A percentile compares a stretch with the other conserved stretches of the same genome.
Conservation (phyloP, 106 monocot genomes). For the Dactylorhiza incarnata region DNA sequence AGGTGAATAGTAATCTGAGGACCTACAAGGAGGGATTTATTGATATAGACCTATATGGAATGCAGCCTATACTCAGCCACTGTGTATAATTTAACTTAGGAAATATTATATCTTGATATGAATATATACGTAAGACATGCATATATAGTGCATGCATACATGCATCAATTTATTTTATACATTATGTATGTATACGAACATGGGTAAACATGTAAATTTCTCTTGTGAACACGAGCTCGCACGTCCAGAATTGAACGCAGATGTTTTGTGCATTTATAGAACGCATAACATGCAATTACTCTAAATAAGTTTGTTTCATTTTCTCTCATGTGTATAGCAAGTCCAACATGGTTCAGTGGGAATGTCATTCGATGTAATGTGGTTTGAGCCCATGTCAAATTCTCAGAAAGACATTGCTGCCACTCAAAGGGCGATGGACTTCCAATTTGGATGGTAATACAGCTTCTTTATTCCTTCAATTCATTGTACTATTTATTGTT, state of each 20-base stretch:
- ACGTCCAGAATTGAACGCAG: neutral
- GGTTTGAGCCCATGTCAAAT: conserved; percentile 68
- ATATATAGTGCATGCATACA: neutral
- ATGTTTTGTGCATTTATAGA: neutral
- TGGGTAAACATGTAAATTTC: neutral
- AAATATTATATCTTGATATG: too few species aligned
- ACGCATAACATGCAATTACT: neutral
- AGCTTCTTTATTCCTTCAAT: neutral
- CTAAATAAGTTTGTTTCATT: neutral
- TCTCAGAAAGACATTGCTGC: conserved; percentile 57
- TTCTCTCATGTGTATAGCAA: conserved; percentile 26
- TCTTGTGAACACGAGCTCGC: neutral
- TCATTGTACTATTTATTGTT: neutral
- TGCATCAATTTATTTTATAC: too few species aligned
- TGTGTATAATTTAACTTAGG: too few species aligned
- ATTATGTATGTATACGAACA: neutral
- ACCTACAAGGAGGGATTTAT: too few species aligned
- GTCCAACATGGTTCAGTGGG: conserved; percentile 65
- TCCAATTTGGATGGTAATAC: conserved; percentile 76
- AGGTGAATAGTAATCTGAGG: too few species aligned
- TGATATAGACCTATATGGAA: too few species aligned
- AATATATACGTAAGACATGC: too few species aligned
- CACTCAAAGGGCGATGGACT: conserved; percentile 86
- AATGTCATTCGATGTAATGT: conserved; percentile 90
- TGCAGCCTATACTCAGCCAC: too few species aligned